phyloP scores from a whole-genome alignment of 139 green algal genomes.

The Chlamydomonas urium region DNA sequence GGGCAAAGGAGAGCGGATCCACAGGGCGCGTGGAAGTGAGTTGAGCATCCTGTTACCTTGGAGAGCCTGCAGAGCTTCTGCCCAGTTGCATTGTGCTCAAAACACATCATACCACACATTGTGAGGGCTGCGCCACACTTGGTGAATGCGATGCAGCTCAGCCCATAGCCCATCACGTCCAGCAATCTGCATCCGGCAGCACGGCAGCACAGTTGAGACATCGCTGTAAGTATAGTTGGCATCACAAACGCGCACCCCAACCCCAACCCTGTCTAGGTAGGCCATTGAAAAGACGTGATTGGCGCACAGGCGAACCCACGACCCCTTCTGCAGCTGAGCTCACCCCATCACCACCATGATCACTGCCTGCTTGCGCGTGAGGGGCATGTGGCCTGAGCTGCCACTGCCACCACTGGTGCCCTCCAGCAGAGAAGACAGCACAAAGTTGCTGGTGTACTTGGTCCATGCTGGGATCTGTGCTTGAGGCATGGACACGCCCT shows the following conservation, averaged over 20 bases:
- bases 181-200: background rate
- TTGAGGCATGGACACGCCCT: background rate
- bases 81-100: too few species aligned
- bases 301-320: too few species aligned
- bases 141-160: background rate
- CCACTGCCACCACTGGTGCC: background rate
- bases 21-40: too few species aligned
- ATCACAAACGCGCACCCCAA: background rate
- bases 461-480: constrained; percentile 4
- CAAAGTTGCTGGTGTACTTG: background rate
- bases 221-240: background rate
- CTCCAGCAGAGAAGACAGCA: background rate
- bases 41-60: too few species aligned
- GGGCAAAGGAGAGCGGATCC: too few species aligned
- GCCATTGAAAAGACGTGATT: background rate
- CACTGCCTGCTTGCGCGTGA: background rate
- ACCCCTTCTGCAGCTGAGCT: background rate
- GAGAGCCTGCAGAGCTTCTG: too few species aligned
- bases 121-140: constrained; percentile 1
- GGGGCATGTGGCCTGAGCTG: background rate
- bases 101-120: too few species aligned
- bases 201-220: background rate
- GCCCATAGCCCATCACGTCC: constrained; percentile 6
- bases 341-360: background rate
- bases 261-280: background rate